Base-by-base conservation (phyloP, 306 rosid genomes). In the Calophaca sinica region DNA sequence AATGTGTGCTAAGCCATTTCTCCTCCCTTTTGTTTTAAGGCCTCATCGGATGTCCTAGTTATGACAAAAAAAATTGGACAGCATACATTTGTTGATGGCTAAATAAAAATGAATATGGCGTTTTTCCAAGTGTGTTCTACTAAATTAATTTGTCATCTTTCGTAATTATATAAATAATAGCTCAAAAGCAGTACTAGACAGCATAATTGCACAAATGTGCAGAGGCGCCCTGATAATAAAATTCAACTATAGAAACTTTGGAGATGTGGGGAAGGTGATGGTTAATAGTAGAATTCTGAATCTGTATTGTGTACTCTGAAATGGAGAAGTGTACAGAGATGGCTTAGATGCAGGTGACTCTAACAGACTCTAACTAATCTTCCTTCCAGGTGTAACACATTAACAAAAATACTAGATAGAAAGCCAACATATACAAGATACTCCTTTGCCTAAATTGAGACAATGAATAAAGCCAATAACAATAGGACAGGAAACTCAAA, bases 391-490 rank as follows among this genome's bases (percentile, higher is more conserved):
- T 20, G 26, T 20, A 20, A 20, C 26, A 20, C 26, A 20, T 20
- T 42, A 71, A 53, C 26, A 33, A 29, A 11, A 45, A 65, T 46
- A 31, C 35, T 68, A 42, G 57, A 67, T 54, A 59, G n/a, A 58
- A 77, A 42, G 51, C 50, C 69, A 75, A 10, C 63, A 41, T 49
- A 55, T 2, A 28, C 20, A 64, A 63, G 57, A 32, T 26, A 48
- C 28, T 52, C 31, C 68, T 28, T 48, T 66, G 65, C 31, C 65
- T 50, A 51, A 10, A 12, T 61, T 28, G 71, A 52, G 58, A 45
- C 35, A 14, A 54, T 33, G 41, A 57, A 33, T 33, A 12, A 32
- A 45, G 51, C 39, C 7, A 33, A 36, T 38, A 70, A 69, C 46
- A 45, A 7, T 55, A 36, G 31, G 29, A 13, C 41, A 33, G 38